Evolutionary conservation across 2,329 filamentous ascomycete species (phyloP), one percentile per base, ranked within the genome.

Genomic region (Xylaria sp.): DNA sequence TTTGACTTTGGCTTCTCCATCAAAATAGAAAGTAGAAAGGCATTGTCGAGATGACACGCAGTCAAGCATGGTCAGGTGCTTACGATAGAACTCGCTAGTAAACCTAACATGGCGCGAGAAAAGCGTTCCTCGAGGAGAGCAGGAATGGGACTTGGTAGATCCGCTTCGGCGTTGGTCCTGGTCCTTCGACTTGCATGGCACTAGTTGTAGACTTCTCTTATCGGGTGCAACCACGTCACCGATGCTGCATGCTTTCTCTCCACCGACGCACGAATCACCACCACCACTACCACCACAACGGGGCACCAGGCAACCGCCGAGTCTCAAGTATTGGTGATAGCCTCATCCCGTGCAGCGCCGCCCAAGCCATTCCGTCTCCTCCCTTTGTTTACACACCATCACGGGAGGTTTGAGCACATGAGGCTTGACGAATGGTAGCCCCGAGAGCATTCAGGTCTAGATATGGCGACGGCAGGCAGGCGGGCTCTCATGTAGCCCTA

Each of bases 21-120:
- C 30, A 4, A 39, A 48, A 13, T n/a, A 20, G 60, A 60, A 34
- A 58, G 53, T 57, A 62, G 66, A 65, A 65, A 70, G 71, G 65
- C 71, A 63, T 53, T 62, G 72, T 74, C 70, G 72, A 72, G 73
- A 76, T 76, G 75, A 76, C 75, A 76, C 75, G 74, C 75, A 76
- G 75, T 75, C 66, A 68, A 72, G 43, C 20, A 74, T 70, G 73
- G 74, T 76, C 75, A 76, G 75, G 75, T 76, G 75, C 73, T 70
- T 64, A 55, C 46, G 39, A 46, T n/a, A 63, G 58, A 43, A 46
- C 34, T 36, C 34, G 20, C 48, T 39, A 56, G 60, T 28, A 32
- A n/a, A 46, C 36, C 41, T 70, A 63, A 43, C 39, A 53, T 39
- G 52, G 43, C 30, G 66, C 28, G 48, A 48, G 39, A 57, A 53